A percentile compares a stretch with the other conserved stretches of the same genome.
These are phyloP conservation scores for Dillenia turbinata DNA, from an alignment of 164 flowering plant species.

Conservation along the genomic window DNA sequence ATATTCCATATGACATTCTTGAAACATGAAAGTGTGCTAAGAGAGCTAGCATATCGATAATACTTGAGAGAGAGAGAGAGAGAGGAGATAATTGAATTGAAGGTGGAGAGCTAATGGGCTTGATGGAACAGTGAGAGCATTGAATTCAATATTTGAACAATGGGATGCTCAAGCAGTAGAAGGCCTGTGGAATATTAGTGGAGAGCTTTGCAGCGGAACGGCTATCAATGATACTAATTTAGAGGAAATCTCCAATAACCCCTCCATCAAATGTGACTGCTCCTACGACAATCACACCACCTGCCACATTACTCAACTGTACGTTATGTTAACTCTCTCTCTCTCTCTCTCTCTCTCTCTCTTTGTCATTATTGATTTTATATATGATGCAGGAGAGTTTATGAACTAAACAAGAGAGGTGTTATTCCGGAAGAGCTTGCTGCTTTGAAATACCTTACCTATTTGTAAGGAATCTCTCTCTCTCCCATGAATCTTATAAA, in stretches of 20 bases:
- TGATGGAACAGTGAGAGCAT: too few relatives aligned
- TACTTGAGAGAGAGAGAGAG: too few relatives aligned
- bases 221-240: not conserved
- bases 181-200: conserved; percentile 7
- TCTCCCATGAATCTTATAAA: not conserved
- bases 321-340: not conserved
- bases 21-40: too few relatives aligned
- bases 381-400: conserved; percentile 17
- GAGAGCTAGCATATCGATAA: too few relatives aligned
- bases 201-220: conserved; percentile 8
- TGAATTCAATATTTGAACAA: too few relatives aligned
- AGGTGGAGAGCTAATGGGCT: too few relatives aligned
- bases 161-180: not conserved
- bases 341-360: not conserved
- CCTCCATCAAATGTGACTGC: conserved; percentile 24
- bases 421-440: conserved; percentile 28
- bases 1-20: too few relatives aligned
- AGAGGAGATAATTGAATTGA: too few relatives aligned
- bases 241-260: not conserved
- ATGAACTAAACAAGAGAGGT: conserved; percentile 17
- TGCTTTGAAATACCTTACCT: conserved; percentile 24
- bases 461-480: conserved; percentile 18
- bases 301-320: conserved; percentile 26
- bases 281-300: conserved; percentile 8
- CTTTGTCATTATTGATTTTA: not conserved